phyloP scores from a whole-genome alignment of 495 filamentous ascomycete species.

The Tetracladium marchalianum region DNA sequence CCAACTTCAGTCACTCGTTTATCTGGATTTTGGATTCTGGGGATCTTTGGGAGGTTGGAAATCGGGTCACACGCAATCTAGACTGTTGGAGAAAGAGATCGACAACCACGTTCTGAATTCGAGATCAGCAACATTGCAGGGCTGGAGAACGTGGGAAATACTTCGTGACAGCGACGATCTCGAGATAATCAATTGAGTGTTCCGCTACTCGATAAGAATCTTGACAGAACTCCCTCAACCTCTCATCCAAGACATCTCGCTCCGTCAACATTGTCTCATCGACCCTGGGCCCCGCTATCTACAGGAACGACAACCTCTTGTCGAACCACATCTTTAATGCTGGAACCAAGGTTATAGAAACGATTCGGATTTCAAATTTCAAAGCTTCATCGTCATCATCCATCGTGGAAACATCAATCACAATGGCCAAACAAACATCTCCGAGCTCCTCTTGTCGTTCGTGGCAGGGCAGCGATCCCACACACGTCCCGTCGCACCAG shows the following conservation, averaged over 20 bases:
- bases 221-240: too few species aligned
- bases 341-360: conserved; percentile 20
- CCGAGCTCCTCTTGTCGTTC: not conserved
- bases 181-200: too few species aligned
- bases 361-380: not conserved
- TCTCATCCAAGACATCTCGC: too few species aligned
- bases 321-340: conserved; percentile 13
- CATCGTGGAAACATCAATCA: not conserved
- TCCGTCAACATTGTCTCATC: too few species aligned
- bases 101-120: too few species aligned
- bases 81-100: too few species aligned
- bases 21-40: conserved; percentile 7
- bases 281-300: not conserved
- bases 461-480: not conserved
- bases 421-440: not conserved
- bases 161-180: too few species aligned
- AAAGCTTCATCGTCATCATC: not conserved
- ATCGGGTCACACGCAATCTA: not conserved
- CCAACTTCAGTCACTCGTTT: conserved; percentile 20
- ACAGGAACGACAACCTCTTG: conserved; percentile 9
- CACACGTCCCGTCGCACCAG: conserved; percentile 15
- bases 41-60: not conserved
- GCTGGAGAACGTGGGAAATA: too few species aligned
- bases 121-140: too few species aligned
- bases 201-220: too few species aligned